Conservation (phyloP, 768 basidiomycete species). For the Lentinula guzmanii region DNA sequence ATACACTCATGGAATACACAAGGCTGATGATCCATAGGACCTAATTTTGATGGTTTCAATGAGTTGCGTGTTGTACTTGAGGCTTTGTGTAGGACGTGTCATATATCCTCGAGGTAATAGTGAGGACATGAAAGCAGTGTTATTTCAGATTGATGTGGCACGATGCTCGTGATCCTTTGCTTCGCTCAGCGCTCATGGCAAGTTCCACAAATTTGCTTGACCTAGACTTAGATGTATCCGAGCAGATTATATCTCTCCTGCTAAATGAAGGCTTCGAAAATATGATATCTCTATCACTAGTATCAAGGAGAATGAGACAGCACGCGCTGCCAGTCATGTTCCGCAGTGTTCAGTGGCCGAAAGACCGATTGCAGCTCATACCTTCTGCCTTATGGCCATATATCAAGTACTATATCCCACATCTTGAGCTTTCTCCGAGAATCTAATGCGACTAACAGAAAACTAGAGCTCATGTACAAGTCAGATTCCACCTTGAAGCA, state of each 20-base stretch:
- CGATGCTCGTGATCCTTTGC: too few relatives aligned
- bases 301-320: neutral
- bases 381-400: slow-evolving; percentile 5
- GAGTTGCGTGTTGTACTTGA: neutral
- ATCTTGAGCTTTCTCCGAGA: neutral
- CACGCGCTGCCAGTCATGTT: neutral
- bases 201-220: neutral
- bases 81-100: neutral
- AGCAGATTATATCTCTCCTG: neutral
- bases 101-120: neutral
- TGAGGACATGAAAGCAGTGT: neutral
- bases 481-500: neutral
- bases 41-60: neutral
- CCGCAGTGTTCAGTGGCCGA: slow-evolving; percentile 1
- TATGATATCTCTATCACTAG: neutral
- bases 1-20: neutral
- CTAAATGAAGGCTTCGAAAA: neutral
- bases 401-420: neutral
- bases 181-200: neutral
- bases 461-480: neutral
- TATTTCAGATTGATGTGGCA: neutral
- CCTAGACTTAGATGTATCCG: neutral
- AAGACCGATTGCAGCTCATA: neutral
- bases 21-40: neutral
- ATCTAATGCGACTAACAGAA: neutral